These are phyloP conservation scores for Leucocoprinus leucothites DNA, from an alignment of 768 basidiomycete genomes.

Conservation along the genomic window DNA sequence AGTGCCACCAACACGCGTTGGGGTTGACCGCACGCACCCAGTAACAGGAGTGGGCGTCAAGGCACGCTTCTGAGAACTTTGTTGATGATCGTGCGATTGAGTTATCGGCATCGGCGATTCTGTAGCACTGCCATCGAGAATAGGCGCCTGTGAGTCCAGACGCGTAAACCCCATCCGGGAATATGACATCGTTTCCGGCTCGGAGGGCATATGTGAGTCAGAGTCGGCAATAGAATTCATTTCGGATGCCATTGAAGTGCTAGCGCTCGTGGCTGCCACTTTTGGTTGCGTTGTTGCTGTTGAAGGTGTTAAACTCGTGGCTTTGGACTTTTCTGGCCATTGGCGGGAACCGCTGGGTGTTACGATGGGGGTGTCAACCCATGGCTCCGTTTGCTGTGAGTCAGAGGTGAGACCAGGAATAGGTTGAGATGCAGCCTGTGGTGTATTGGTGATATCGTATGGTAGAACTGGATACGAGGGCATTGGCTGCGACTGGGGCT, in stretches of 20 bases:
- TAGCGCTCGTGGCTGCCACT: conserved; percentile 16
- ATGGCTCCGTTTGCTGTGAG: conserved; percentile 45
- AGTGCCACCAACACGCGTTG: neutral
- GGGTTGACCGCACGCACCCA: conserved; percentile 2
- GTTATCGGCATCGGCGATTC: neutral
- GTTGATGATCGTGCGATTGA: neutral
- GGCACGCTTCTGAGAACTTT: neutral
- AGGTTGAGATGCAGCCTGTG: conserved; percentile 1
- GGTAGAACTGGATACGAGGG: neutral
- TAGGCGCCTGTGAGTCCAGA: neutral
- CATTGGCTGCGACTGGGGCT: neutral
- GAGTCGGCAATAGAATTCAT: conserved; percentile 19
- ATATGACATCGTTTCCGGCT: conserved; percentile 30
- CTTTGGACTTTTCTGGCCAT: conserved; percentile 24
- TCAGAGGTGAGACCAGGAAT: neutral
- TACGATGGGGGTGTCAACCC: conserved; percentile 48
- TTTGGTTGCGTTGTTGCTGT: too few relatives aligned
- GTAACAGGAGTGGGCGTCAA: neutral
- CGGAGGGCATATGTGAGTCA: conserved; percentile 20
- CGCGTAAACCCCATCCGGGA: conserved; percentile 33
- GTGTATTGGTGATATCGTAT: neutral
- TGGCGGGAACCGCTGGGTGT: conserved; percentile 55
- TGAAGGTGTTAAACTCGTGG: too few relatives aligned
- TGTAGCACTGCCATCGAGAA: neutral
- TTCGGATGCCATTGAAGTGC: conserved; percentile 33